Conservation (phyloP, 176 grass and related monocot species). For the Oryza meyeriana region DNA sequence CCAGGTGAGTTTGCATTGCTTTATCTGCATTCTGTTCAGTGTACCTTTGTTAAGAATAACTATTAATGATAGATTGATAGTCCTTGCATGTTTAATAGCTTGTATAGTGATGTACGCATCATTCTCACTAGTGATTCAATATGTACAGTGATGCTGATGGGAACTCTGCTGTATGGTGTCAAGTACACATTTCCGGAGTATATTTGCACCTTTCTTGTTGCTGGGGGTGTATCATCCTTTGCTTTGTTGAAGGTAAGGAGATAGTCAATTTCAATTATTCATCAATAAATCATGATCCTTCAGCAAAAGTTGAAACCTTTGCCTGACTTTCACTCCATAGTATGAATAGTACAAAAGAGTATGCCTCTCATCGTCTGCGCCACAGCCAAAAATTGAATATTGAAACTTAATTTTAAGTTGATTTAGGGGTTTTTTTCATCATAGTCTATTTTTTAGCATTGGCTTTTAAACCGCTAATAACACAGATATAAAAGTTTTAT, state of each 20-base stretch:
- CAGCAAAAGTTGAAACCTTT: neutral
- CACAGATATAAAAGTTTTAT: no score
- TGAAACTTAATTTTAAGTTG: no score
- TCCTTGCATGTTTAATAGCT: neutral
- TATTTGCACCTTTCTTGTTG: conserved; percentile 89
- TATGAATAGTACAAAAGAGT: neutral
- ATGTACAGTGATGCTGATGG: conserved; percentile 91
- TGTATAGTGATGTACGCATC: neutral
- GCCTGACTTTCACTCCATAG: neutral
- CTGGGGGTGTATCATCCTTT: conserved; percentile 90
- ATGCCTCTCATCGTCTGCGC: no score
- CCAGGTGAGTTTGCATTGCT: conserved; percentile 58
- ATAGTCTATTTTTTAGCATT: no score
- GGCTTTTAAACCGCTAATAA: no score
- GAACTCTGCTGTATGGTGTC: conserved; percentile 87
- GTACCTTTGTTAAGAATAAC: neutral
- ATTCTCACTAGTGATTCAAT: conserved; percentile 18
- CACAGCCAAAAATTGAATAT: no score
- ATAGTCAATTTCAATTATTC: conserved; percentile 16
- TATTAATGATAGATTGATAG: neutral
- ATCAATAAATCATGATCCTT: neutral
- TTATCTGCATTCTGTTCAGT: neutral
- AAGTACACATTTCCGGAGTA: conserved; percentile 97
- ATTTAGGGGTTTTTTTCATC: no score
- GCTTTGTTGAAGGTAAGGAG: conserved; percentile 84